These are phyloP conservation scores for Yarrowia sp. DNA, from an alignment of 805 yeast genomes.

Conservation along the genomic window DNA sequence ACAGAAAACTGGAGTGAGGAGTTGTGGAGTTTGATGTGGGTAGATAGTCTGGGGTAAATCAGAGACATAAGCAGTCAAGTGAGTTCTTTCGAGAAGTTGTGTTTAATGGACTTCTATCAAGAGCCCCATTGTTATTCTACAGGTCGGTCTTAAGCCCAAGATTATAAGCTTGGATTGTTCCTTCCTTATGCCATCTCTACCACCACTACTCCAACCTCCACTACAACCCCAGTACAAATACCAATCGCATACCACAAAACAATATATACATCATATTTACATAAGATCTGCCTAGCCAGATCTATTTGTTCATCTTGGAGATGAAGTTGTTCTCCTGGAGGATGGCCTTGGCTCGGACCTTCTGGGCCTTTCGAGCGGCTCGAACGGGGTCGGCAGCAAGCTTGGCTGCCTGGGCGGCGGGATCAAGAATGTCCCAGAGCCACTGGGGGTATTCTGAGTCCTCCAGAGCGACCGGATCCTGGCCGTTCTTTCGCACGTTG, in stretches of 20 bases:
- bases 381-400: constrained; percentile 60
- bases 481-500: constrained; percentile 73
- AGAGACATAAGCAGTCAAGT: too few relatives aligned
- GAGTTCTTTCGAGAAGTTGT: too few relatives aligned
- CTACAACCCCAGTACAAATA: not conserved
- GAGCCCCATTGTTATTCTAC: too few relatives aligned
- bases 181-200: too few relatives aligned
- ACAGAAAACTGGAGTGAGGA: not conserved
- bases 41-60: too few relatives aligned
- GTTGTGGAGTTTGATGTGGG: too few relatives aligned
- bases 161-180: too few relatives aligned
- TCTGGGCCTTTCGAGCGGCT: constrained; percentile 66
- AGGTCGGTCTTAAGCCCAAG: too few relatives aligned
- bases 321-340: constrained; percentile 80
- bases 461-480: constrained; percentile 82
- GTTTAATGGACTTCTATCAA: too few relatives aligned
- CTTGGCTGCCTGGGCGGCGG: constrained; percentile 54
- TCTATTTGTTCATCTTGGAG: constrained; percentile 47
- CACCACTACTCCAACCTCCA: not conserved
- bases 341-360: constrained; percentile 62
- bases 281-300: not conserved
- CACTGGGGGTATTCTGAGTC: constrained; percentile 91
- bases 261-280: constrained; percentile 34
- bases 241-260: not conserved
- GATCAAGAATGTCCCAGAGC: constrained; percentile 85